Evolutionary conservation across 2,329 filamentous ascomycete species (phyloP), one percentile per base, ranked within the genome.

Genomic region (Aspergillus ochraceus): DNA sequence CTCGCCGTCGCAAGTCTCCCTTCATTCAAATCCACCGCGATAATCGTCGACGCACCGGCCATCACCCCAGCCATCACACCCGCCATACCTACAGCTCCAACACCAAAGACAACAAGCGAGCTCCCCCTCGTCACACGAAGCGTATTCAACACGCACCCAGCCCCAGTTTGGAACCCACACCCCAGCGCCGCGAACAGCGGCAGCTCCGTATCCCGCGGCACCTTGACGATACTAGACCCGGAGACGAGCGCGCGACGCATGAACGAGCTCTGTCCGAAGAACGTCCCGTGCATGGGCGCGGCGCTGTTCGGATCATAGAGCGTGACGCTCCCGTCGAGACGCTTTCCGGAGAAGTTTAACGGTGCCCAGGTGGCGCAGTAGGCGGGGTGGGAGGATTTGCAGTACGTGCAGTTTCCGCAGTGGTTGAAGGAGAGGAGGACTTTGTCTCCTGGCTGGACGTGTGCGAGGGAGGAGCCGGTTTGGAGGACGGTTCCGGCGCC

Each of bases 401-500:
- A 70, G 14, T 62, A 46, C 0, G 12, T 11, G 51, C 69, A 70
- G 45, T 49, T 39, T 3, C 56, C 55, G 56, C 69, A 71, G 50
- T 54, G 61, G 49, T 61, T 60, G 59, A 59, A 69, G 26, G 58
- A 63, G 42, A 71, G 62, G 4, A 71, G 47, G 12, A 83, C 80
- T 2, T 79, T 76, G 63, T 84, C 80, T 47, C 80, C 80, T 22
- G 70, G 61, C 52, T 76, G 68, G 26, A 80, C 77, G 20, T 77
- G 71, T 2, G 70, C 79, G 22, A 83, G 76, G 5, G 70, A 72
- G 3, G 68, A 63, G 9, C 81, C 82, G 47, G 78, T 72, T 58
- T 75, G 68, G 56, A 77, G 73, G 17, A 86, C 81, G 54, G 82
- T 79, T 1, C 83, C 83, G 2, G 81, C 75, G 73, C 83, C 83